Conservation (phyloP, 305 asterid genomes). For the Fraxinus greggii region DNA sequence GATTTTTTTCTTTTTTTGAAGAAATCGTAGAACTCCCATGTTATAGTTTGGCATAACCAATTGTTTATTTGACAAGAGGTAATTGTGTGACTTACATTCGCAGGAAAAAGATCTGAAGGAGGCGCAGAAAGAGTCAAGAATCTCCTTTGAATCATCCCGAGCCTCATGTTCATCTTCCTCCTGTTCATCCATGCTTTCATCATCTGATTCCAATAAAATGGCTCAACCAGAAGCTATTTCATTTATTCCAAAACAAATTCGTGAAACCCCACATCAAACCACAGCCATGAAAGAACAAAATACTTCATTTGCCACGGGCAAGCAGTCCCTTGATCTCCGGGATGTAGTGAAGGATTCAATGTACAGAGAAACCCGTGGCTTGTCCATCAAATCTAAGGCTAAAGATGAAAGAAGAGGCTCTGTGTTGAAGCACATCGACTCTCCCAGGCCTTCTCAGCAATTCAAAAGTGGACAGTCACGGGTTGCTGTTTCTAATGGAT, state of each 20-base stretch:
- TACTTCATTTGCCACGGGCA: slow-evolving; percentile 27
- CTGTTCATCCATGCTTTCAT: slow-evolving; percentile 61
- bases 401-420: slow-evolving; percentile 52
- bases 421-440: slow-evolving; percentile 75
- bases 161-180: slow-evolving; percentile 54
- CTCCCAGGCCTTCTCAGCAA: slow-evolving; percentile 75
- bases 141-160: slow-evolving; percentile 53
- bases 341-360: slow-evolving; percentile 79
- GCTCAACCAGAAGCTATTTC: slow-evolving; percentile 42
- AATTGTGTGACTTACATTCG: slow-evolving; percentile 28
- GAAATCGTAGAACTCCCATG: neutral
- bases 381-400: slow-evolving; percentile 50
- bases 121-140: slow-evolving; percentile 39
- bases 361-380: slow-evolving; percentile 73
- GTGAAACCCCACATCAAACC: slow-evolving; percentile 34
- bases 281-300: slow-evolving; percentile 31
- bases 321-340: slow-evolving; percentile 52
- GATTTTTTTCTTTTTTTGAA: neutral
- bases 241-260: slow-evolving; percentile 26
- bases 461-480: slow-evolving; percentile 36
- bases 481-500: slow-evolving; percentile 35
- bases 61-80: neutral
- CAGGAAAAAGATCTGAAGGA: slow-evolving; percentile 52
- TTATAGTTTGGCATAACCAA: neutral
- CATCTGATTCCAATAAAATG: slow-evolving; percentile 47